Percentiles rank a stretch among this genome's conserved stretches.
Evolutionary conservation across 257 asterid species (phyloP).

Genomic region (Jacaranda copaia): DNA sequence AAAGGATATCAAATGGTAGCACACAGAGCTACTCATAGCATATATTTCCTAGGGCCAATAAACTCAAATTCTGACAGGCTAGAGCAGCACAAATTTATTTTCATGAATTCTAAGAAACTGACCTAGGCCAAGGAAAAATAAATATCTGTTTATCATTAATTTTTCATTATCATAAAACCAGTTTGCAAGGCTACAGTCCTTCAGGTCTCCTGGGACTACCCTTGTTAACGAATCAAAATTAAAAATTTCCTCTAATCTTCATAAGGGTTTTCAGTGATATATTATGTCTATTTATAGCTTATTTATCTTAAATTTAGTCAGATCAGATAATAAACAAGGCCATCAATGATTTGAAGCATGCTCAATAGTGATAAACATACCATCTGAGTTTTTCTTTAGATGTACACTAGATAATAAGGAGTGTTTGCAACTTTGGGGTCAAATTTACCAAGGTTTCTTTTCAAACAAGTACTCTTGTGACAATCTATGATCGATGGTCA

Average conservation of each 20-base stretch:
- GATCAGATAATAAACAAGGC: constrained; percentile 1
- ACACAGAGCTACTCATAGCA: neutral
- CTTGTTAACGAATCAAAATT: neutral
- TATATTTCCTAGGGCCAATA: neutral
- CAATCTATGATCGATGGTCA: neutral
- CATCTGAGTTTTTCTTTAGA: neutral
- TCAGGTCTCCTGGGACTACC: neutral
- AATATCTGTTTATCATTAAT: too few species aligned
- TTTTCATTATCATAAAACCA: neutral
- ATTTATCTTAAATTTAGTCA: neutral
- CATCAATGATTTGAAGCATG: constrained; percentile 7
- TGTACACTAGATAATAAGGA: constrained; percentile 6
- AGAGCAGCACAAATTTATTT: neutral
- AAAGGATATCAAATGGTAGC: neutral
- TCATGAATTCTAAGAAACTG: neutral
- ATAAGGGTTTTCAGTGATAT: neutral
- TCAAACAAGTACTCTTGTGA: constrained; percentile 4
- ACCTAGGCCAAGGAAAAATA: neutral
- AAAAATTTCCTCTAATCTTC: constrained; percentile 1
- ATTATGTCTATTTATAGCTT: neutral
- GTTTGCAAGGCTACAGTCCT: neutral
- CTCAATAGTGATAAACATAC: neutral
- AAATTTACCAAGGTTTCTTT: neutral
- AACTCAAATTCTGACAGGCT: constrained; percentile 3
- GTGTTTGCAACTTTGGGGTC: neutral